Conservation (phyloP, 176 grass and related monocot species). For the Sorghum bicolor region Sorghum_bicolor_NCBIv3 NC_012878.2:2425501-2426000, state of each 20-base stretch:
- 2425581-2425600: conserved; percentile 93
- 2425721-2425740: background rate
- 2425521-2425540: conserved; percentile 83
- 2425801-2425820: background rate
- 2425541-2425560: conserved; percentile 95
- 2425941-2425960: conserved; percentile 6
- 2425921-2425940: background rate
- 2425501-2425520: conserved; percentile 94
- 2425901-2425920: conserved; percentile 8
- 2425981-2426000: conserved; percentile 84
- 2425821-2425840: background rate
- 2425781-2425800: background rate
- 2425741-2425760: background rate
- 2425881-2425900: background rate
- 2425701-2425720: background rate
- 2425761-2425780: background rate
- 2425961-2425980: conserved; percentile 70
- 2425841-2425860: background rate
- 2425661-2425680: background rate
- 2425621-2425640: conserved; percentile 17
- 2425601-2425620: conserved; percentile 99
- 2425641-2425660: background rate
- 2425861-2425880: background rate
- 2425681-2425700: background rate
- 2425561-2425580: conserved; percentile 89